Base-by-base conservation (phyloP, 2,329 filamentous ascomycete species). In the Daldinia sp. region DNA sequence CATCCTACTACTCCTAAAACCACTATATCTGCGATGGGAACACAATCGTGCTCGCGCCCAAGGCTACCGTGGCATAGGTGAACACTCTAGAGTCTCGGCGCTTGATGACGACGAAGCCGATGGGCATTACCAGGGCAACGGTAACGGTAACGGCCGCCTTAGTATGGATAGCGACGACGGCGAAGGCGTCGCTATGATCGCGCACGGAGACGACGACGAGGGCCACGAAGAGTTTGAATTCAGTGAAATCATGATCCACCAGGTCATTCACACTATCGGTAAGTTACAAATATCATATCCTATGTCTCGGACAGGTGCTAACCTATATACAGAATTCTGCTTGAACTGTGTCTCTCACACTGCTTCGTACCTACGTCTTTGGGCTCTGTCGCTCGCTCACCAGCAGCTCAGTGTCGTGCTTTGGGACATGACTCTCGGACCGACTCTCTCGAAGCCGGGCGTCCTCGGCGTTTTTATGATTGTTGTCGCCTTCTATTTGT, bases 261-360 rank as follows among this genome's bases (percentile, higher is more conserved):
- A 99, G 78, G 88, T 97, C 76, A 99, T 99, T 74, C 96, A 98
- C 82, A 98, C 94, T 15, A 98, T 98, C 74, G 93, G 92, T 94
- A 88, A 79, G 90, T 79, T 70, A 17, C 23, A 13, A 32, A 21
- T 27, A 25, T 8, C 3, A 32, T 47, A 15, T 32, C 45, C 10
- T 11, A 27, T 41, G 23, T 32, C 8, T 6, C 21, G 15, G 21
- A 19, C 35, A n/a, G n/a, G 6, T 54, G 35, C 58, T 64, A 57
- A 64, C 37, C 76, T 81, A 75, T 81, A 65, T 23, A 15, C 56
- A 93, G 93, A 99, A 85, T 99, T 99, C 83, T 99, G 95, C 77
- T 85, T 99, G 72, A 99, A 99, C 84, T 98, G 94, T 78, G 94
- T 99, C 67, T 99, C 95, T 27, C 95, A 99, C 81, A 99, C 96